Evolutionary conservation across 257 asterid species (phyloP).

Genomic region (Jacaranda mimosifolia): DNA sequence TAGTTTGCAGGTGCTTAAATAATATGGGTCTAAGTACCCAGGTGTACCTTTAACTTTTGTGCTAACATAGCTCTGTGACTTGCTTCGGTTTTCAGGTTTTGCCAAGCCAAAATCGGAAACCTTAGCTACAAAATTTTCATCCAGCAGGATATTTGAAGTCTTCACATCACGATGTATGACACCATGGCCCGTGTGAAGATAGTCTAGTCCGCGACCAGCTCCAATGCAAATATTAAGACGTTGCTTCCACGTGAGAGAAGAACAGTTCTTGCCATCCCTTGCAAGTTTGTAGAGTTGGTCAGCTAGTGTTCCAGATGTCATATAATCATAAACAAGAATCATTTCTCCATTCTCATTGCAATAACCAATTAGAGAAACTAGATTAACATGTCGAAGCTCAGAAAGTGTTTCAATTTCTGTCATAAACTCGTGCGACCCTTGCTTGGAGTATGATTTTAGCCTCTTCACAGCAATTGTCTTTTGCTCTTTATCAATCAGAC

Average conservation of each 20-base stretch:
- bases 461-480: constrained; percentile 53
- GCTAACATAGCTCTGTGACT: constrained; percentile 52
- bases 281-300: constrained; percentile 59
- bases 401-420: constrained; percentile 63
- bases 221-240: constrained; percentile 61
- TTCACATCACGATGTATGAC: constrained; percentile 64
- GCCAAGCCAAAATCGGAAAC: constrained; percentile 68
- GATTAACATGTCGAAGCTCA: constrained; percentile 53
- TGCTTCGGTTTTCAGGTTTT: constrained; percentile 47
- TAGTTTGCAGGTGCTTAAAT: constrained; percentile 51
- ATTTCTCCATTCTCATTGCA: constrained; percentile 59
- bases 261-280: constrained; percentile 13
- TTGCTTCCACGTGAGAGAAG: constrained; percentile 55
- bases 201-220: constrained; percentile 62
- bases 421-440: constrained; percentile 61
- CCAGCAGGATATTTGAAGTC: constrained; percentile 61
- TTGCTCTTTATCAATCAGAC: constrained; percentile 46
- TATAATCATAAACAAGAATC: constrained; percentile 62
- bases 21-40: constrained; percentile 68
- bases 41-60: constrained; percentile 68
- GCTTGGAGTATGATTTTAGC: constrained; percentile 47
- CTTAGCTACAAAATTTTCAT: constrained; percentile 53
- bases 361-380: constrained; percentile 66
- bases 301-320: constrained; percentile 60
- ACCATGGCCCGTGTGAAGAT: constrained; percentile 54